Evolutionary conservation across 2,329 filamentous ascomycete genomes (phyloP).

Genomic region (Colletotrichum destructivum): DNA sequence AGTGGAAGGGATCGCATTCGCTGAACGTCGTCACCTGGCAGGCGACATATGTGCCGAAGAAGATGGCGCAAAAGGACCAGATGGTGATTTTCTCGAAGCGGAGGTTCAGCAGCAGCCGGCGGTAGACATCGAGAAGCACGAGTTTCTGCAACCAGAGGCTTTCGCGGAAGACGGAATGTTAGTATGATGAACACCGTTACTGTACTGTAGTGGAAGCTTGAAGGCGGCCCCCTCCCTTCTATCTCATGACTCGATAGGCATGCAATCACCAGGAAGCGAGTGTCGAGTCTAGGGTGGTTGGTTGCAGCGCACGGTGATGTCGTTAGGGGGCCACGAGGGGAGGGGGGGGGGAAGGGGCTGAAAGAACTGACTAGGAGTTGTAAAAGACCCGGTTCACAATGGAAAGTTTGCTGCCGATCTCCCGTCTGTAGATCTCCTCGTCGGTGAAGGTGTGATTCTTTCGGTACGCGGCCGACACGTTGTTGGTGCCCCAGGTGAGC

Average conservation of each 20-base stretch:
- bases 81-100: constrained; percentile 47
- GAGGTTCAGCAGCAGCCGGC: constrained; percentile 45
- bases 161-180: not conserved
- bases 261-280: constrained; percentile 16
- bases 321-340: not conserved
- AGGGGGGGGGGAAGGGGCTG: too few relatives aligned
- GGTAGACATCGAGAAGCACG: constrained; percentile 48
- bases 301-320: constrained; percentile 7
- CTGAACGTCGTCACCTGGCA: constrained; percentile 53
- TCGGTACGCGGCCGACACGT: constrained; percentile 47
- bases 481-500: constrained; percentile 55
- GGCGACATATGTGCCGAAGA: constrained; percentile 50
- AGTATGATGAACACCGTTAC: constrained; percentile 1
- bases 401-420: constrained; percentile 53
- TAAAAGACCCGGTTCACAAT: constrained; percentile 52
- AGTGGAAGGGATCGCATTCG: constrained; percentile 62
- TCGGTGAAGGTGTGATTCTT: constrained; percentile 47
- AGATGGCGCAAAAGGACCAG: constrained; percentile 46
- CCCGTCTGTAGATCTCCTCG: constrained; percentile 51
- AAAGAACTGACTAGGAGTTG: constrained; percentile 52
- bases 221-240: not conserved
- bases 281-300: constrained; percentile 4
- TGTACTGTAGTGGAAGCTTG: not conserved
- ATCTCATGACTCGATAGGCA: constrained; percentile 14
- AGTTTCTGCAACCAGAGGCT: constrained; percentile 51